A percentile compares a stretch with the other conserved stretches of the same genome.
phyloP scores from a whole-genome alignment of 2,329 filamentous ascomycete genomes.

The Pestalotiopsis sp. region DNA sequence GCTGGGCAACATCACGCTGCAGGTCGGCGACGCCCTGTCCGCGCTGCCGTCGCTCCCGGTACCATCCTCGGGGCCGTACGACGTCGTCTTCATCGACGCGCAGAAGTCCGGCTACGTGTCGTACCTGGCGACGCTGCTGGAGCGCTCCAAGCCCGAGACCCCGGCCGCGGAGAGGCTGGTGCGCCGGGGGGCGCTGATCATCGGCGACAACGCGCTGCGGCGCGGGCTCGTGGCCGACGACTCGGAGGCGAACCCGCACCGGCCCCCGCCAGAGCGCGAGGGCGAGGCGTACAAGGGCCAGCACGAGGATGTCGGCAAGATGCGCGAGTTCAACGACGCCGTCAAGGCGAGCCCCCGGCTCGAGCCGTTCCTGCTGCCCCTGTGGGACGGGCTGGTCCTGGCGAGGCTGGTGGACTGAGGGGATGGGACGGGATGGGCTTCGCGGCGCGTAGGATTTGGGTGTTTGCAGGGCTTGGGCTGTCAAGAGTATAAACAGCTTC shows the following conservation, averaged over 20 bases:
- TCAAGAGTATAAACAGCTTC: too few relatives aligned
- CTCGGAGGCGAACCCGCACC: conserved; percentile 36
- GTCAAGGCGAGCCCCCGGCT: conserved; percentile 35
- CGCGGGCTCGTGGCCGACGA: conserved; percentile 49
- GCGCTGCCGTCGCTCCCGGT: conserved; percentile 30
- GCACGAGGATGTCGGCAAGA: conserved; percentile 25
- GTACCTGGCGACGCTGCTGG: conserved; percentile 50
- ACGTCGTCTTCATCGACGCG: conserved; percentile 57
- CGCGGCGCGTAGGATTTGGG: too few relatives aligned
- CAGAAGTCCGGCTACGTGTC: conserved; percentile 54
- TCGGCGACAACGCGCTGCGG: conserved; percentile 58
- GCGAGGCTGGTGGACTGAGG: conserved; percentile 37
- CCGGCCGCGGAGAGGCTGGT: conserved; percentile 37
- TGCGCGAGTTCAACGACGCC: conserved; percentile 39
- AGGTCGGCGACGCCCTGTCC: conserved; percentile 46
- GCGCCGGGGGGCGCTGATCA: conserved; percentile 50
- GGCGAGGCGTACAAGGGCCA: conserved; percentile 21
- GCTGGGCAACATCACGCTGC: conserved; percentile 47
- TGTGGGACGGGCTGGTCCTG: conserved; percentile 46
- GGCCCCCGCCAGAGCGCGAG: conserved; percentile 9
- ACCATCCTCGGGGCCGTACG: conserved; percentile 44
- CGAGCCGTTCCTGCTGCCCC: conserved; percentile 42
- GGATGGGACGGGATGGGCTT: neutral
- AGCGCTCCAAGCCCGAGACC: conserved; percentile 40
- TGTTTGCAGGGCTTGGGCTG: too few relatives aligned